Evolutionary conservation across 75 land plant species (phyloP).

Genomic region (Larix kaempferi): DNA sequence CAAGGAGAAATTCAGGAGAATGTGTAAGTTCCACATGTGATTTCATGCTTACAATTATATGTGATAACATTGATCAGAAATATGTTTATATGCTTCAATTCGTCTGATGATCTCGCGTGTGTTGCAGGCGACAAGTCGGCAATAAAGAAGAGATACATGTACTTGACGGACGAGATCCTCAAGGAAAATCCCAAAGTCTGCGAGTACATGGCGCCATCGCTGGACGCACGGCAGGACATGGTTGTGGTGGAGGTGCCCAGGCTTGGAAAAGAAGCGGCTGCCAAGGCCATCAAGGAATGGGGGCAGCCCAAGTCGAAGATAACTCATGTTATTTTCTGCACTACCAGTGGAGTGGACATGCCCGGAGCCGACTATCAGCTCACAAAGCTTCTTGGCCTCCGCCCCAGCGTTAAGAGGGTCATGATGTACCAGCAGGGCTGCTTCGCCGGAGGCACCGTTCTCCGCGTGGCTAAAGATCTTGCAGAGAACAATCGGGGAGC

Average conservation of each 20-base stretch:
- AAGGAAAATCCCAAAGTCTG: slow-evolving; percentile 40
- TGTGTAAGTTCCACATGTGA: slow-evolving; percentile 28
- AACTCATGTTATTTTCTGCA: slow-evolving; percentile 20
- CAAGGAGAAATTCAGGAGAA: slow-evolving; percentile 41
- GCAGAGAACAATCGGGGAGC: slow-evolving; percentile 53
- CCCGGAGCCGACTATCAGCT: slow-evolving; percentile 50
- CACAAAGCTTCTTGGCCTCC: slow-evolving; percentile 29
- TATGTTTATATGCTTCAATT: not conserved
- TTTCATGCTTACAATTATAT: slow-evolving; percentile 15
- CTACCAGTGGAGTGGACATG: slow-evolving; percentile 30
- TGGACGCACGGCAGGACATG: slow-evolving; percentile 36
- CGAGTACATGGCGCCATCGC: slow-evolving; percentile 32
- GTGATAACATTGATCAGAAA: slow-evolving; percentile 1
- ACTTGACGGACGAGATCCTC: slow-evolving; percentile 47
- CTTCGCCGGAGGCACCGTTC: slow-evolving; percentile 48
- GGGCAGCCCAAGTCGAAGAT: slow-evolving; percentile 41
- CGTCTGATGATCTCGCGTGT: not conserved
- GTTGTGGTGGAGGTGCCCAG: slow-evolving; percentile 21
- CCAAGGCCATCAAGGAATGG: slow-evolving; percentile 36
- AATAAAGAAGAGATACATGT: slow-evolving; percentile 48
- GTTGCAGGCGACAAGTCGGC: slow-evolving; percentile 46
- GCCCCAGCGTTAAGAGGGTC: slow-evolving; percentile 13
- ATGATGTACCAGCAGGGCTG: slow-evolving; percentile 20
- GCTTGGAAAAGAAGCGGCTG: slow-evolving; percentile 29
- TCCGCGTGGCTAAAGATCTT: slow-evolving; percentile 46